Percentiles rank a stretch among this genome's conserved stretches.
phyloP scores from a whole-genome alignment of 2,329 filamentous ascomycete genomes.

The Amylocarpus encephaloides region DNA sequence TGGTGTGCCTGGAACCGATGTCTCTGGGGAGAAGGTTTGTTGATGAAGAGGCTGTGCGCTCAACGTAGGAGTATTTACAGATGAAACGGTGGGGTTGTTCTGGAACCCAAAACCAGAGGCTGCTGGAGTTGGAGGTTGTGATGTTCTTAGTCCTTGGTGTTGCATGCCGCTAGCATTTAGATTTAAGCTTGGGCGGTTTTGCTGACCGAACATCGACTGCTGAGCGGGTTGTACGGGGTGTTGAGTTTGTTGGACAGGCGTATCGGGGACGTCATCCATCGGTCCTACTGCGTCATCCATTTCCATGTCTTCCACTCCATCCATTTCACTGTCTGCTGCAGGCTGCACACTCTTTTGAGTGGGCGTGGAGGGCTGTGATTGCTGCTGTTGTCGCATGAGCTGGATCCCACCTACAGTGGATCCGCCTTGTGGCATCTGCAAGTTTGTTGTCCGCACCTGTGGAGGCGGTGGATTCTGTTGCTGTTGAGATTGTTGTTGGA shows the following conservation, averaged over 20 bases:
- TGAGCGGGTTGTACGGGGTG: conserved; percentile 63
- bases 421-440: conserved; percentile 28
- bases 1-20: conserved; percentile 63
- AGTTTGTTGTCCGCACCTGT: conserved; percentile 20
- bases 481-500: conserved; percentile 44
- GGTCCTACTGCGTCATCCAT: conserved; percentile 76
- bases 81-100: conserved; percentile 94
- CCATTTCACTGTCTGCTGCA: conserved; percentile 55
- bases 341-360: conserved; percentile 26
- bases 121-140: conserved; percentile 79
- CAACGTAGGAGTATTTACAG: conserved; percentile 90
- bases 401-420: conserved; percentile 30
- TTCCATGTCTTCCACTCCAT: conserved; percentile 90
- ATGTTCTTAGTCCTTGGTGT: conserved; percentile 75
- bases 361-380: conserved; percentile 30
- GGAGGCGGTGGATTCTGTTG: conserved; percentile 24
- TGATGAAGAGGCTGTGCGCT: conserved; percentile 63
- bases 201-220: conserved; percentile 58
- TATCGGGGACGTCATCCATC: conserved; percentile 55
- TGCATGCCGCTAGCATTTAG: conserved; percentile 63
- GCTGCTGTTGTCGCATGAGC: conserved; percentile 31
- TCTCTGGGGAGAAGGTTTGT: conserved; percentile 44
- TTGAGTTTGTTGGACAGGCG: conserved; percentile 35
- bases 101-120: conserved; percentile 71
- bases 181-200: conserved; percentile 66